Percentiles rank a stretch among this genome's conserved stretches.
phyloP scores from a whole-genome alignment of 345 rosid genomes.

The Citrus cavaleriei region DNA sequence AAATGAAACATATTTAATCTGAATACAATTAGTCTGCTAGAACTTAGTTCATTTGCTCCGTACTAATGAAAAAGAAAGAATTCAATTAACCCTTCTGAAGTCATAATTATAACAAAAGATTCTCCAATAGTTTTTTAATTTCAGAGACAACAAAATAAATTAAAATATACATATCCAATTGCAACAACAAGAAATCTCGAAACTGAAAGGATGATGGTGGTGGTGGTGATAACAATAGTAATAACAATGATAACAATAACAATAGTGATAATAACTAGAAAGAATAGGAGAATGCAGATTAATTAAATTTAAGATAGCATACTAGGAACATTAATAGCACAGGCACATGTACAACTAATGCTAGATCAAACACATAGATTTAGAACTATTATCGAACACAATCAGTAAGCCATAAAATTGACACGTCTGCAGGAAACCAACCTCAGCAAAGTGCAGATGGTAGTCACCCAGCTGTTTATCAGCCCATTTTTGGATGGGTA shows the following conservation, averaged over 20 bases:
- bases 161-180: not conserved
- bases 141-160: not conserved
- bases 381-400: not conserved
- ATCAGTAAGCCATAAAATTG: not conserved
- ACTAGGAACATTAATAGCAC: not conserved
- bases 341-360: not conserved
- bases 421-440: conserved; percentile 10
- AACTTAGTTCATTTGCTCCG: not conserved
- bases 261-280: not conserved
- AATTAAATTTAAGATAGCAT: not conserved
- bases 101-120: not conserved
- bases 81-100: not conserved
- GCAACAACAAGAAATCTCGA: not conserved
- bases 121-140: not conserved
- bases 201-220: not conserved
- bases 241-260: not conserved
- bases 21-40: not conserved
- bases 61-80: not conserved
- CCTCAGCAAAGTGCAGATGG: conserved; percentile 90
- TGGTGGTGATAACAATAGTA: too few relatives aligned
- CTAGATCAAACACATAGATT: not conserved
- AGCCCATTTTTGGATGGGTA: conserved; percentile 87
- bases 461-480: conserved; percentile 87
- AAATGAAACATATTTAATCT: not conserved
- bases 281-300: not conserved